These are phyloP conservation scores for Wallacemonas sp. DNA, from an alignment of 208 protist genomes.

Conservation along the genomic window DNA sequence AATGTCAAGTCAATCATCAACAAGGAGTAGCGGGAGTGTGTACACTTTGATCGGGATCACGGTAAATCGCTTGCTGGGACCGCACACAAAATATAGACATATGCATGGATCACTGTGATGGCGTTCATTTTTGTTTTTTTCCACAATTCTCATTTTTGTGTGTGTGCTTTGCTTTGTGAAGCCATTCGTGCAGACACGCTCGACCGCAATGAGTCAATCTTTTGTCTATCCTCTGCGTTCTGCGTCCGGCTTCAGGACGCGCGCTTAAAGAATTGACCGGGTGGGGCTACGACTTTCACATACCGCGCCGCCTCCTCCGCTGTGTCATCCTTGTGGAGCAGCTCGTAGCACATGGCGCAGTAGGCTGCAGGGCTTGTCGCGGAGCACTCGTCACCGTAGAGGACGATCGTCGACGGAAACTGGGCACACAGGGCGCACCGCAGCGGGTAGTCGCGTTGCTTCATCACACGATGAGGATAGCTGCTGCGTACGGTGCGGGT, in stretches of 20 bases:
- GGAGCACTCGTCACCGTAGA: slow-evolving; percentile 66
- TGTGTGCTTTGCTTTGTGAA: too few relatives aligned
- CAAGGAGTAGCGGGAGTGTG: too few relatives aligned
- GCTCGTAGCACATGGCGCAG: slow-evolving; percentile 69
- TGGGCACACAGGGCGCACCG: slow-evolving; percentile 61
- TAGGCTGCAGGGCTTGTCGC: slow-evolving; percentile 43
- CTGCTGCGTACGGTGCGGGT: slow-evolving; percentile 30
- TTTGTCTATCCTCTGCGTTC: too few relatives aligned
- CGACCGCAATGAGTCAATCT: too few relatives aligned
- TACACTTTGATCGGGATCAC: too few relatives aligned
- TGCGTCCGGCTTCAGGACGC: background rate
- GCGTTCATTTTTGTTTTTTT: too few relatives aligned
- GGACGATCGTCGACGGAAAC: slow-evolving; percentile 64
- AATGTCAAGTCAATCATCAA: too few relatives aligned
- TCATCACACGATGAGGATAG: slow-evolving; percentile 65
- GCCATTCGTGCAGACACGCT: too few relatives aligned
- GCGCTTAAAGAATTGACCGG: slow-evolving; percentile 47
- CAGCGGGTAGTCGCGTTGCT: slow-evolving; percentile 32
- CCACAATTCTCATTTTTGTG: too few relatives aligned
- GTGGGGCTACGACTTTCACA: slow-evolving; percentile 29
- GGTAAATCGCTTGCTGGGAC: too few relatives aligned
- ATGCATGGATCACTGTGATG: too few relatives aligned
- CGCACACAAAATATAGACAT: too few relatives aligned
- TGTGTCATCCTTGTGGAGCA: slow-evolving; percentile 56
- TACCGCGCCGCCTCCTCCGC: slow-evolving; percentile 46